Base-by-base conservation (phyloP, 805 yeast species). In the Lipomyces kockii region DNA sequence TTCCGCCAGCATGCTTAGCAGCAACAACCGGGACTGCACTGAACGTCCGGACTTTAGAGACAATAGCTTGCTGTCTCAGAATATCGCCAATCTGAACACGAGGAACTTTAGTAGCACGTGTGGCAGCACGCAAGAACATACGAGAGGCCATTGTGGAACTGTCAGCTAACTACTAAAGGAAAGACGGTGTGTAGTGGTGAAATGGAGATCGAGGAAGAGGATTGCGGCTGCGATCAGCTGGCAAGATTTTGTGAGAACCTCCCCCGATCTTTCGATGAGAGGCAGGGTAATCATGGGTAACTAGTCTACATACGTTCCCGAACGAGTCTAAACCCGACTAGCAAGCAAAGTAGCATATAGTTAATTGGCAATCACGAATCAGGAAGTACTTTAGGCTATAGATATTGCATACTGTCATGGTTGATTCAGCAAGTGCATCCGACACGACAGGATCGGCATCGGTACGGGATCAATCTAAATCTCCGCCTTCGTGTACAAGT, bases 101-200 rank as follows among this genome's bases (percentile, higher is more conserved):
- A 9, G 59, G 11, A 14, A 55, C 51, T 35, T 34, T 52, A 22
- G 53, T 46, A 12, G 59, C 55, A 53, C 63, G 60, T 46, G 56
- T 22, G 35, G 55, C 25, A 54, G 63, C 35, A 27, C 67, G 63
- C 34, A 32, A 8, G 22, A 64, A 34, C 39, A 64, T 39, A 17
- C 67, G 67, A 53, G 67, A 52, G 29, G 67, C 32, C 67, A 64
- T 64, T n/a, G 49, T 43, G 20, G 22, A 43, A n/a, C 20, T 43
- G 0, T 43, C 8, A 2, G 22, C 49, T n/a, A n/a, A 43, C 49
- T 17, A n/a, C 9, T n/a, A 3, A 6, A n/a, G 20, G 11, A 43
- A 6, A 17, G 49, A 17, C 49, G 17, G 43, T 3, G 43, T 12
- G 17, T 37, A 12, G 49, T n/a, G 20, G 22, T n/a, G 39, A 11